Base-by-base conservation (phyloP, 2,329 filamentous ascomycete genomes). In the Trichoderma sp. region DNA sequence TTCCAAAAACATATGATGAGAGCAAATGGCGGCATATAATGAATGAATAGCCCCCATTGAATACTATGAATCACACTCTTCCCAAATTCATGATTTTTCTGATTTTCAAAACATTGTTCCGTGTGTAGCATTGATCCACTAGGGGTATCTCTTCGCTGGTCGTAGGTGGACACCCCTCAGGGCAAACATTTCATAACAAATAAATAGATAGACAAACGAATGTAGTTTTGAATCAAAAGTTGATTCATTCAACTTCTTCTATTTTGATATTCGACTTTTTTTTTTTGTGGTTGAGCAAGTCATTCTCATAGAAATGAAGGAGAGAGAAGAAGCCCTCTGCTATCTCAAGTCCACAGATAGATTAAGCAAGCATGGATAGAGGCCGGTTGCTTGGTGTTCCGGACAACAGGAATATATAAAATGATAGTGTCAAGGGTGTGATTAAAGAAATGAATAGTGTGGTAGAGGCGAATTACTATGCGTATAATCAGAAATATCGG, bases 401-500 rank as follows among this genome's bases (percentile, higher is more conserved):
- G 21, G 37, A 60, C 37, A 61, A 28, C 24, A 34, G 39, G 55
- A 37, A 34, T 28, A 30, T 37, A 64, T 59, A 69, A 66, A 66
- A 49, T 39, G 46, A 68, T 46, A 46, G 34, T 56, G 60, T 43
- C 37, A 67, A 54, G 49, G 51, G 16, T 39, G 49, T 26, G 39
- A 63, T 54, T 26, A 63, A 69, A 52, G 51, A 61, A 68, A 56
- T 34, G 21, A 56, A 26, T 63, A 68, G 24, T 37, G 59, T 28
- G 51, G 54, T 51, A 61, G 66, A 39, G 56, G 30, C 63, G 58
- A 60, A 70, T 68, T 70, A 68, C 68, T 64, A 64, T 43, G 68
- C 32, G 68, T 59, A 68, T 68, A 52, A 54, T 55, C 46, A 70
- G 58, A 70, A 61, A 14, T 71, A 69, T 72, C 71, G 54, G 71